These are phyloP conservation scores for Metschnikowia kofuensis DNA, from an alignment of 805 yeast genomes.

Conservation along the genomic window DNA sequence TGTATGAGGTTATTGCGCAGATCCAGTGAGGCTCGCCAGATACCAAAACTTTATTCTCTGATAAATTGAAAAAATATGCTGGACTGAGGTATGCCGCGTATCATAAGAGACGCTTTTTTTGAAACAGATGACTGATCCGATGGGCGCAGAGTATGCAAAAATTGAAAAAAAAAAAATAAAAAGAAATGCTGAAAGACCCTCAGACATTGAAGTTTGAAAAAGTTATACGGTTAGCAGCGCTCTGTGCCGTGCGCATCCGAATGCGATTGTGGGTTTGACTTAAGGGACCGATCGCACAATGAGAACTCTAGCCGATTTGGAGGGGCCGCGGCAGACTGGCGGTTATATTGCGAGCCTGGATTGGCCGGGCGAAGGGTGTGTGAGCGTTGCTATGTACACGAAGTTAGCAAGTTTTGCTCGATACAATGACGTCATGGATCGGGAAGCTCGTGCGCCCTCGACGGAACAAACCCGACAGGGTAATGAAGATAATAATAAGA, in stretches of 20 bases:
- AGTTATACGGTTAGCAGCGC: too few species aligned
- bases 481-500: too few species aligned
- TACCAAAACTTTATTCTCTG: not conserved
- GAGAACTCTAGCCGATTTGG: not conserved
- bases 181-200: too few species aligned
- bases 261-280: not conserved
- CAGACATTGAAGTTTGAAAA: too few species aligned
- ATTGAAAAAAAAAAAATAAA: too few species aligned
- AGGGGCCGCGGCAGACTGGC: not conserved
- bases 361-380: not conserved
- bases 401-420: not conserved
- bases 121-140: too few species aligned
- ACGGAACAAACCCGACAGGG: too few species aligned
- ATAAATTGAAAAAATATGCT: not conserved
- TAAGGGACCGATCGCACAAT: not conserved
- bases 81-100: not conserved
- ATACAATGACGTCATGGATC: not conserved
- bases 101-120: too few species aligned
- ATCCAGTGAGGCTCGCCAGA: not conserved
- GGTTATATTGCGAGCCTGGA: not conserved
- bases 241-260: not conserved
- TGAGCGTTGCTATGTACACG: not conserved
- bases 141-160: too few species aligned
- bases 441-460: not conserved
- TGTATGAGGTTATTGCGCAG: not conserved